These are phyloP conservation scores for Gossypium trilobum DNA, from an alignment of 441 rosid species.

Conservation along the genomic window DNA sequence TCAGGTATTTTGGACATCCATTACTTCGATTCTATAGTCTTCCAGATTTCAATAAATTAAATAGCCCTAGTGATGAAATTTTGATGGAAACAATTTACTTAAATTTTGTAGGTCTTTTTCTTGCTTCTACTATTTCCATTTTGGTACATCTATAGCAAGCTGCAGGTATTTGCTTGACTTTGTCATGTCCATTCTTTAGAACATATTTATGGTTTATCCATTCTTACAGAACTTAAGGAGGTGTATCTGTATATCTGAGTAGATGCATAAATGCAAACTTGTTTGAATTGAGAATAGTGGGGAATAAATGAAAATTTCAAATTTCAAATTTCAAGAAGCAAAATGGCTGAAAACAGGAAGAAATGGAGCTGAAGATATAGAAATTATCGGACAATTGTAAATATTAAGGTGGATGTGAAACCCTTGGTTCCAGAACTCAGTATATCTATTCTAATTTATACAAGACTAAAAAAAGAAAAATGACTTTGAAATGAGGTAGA, in stretches of 20 bases:
- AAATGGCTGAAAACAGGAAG: neutral
- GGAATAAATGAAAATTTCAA: neutral
- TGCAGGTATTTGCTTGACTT: constrained; percentile 52
- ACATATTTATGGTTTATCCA: neutral
- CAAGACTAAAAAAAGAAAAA: neutral
- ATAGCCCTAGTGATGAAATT: neutral
- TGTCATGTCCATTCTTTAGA: constrained; percentile 1
- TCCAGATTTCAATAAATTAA: neutral
- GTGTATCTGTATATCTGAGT: neutral
- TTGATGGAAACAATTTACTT: constrained; percentile 9
- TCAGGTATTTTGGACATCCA: constrained; percentile 47
- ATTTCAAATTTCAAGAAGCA: neutral
- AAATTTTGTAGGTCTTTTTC: constrained; percentile 56
- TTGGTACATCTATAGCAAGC: constrained; percentile 82
- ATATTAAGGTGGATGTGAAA: neutral
- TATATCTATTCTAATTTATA: neutral
- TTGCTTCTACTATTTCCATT: constrained; percentile 83
- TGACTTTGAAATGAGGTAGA: neutral
- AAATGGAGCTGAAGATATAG: neutral
- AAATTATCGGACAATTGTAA: neutral
- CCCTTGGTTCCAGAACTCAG: neutral
- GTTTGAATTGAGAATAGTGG: neutral
- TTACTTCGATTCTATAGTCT: constrained; percentile 12
- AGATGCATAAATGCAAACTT: neutral
- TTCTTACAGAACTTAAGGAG: neutral